phyloP scores from a whole-genome alignment of 768 basidiomycete genomes.

The Boletus barrowsii region DNA sequence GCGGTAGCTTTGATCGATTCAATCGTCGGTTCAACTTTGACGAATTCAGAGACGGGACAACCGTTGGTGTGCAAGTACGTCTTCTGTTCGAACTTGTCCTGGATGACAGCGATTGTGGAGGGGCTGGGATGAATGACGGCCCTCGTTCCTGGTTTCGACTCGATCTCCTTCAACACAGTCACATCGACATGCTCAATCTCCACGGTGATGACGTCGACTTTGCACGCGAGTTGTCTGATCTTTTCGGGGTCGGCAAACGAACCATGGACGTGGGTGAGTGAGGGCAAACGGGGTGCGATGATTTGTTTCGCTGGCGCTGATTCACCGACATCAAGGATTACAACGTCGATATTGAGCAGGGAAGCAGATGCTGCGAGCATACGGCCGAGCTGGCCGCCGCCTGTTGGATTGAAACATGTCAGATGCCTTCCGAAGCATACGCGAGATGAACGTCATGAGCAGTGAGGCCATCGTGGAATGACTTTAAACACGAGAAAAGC shows the following conservation, averaged over 20 bases:
- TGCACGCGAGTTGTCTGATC: slow-evolving; percentile 73
- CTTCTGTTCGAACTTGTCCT: slow-evolving; percentile 72
- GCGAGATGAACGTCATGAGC: background rate
- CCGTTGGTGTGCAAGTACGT: slow-evolving; percentile 48
- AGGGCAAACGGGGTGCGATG: slow-evolving; percentile 49
- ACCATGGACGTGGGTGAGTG: slow-evolving; percentile 74
- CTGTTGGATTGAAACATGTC: slow-evolving; percentile 37
- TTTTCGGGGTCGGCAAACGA: slow-evolving; percentile 78
- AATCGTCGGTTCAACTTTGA: slow-evolving; percentile 51
- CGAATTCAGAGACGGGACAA: slow-evolving; percentile 57
- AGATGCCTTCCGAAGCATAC: background rate
- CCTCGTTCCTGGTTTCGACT: slow-evolving; percentile 24
- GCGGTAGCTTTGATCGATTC: slow-evolving; percentile 54
- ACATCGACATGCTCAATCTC: slow-evolving; percentile 97
- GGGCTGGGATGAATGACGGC: slow-evolving; percentile 72
- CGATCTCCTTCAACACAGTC: slow-evolving; percentile 54
- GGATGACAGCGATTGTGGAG: slow-evolving; percentile 78
- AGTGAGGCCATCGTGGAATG: slow-evolving; percentile 4
- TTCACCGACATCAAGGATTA: slow-evolving; percentile 84
- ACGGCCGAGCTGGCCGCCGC: slow-evolving; percentile 95
- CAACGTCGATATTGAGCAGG: slow-evolving; percentile 75
- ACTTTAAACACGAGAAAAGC: background rate
- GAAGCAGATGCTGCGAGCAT: slow-evolving; percentile 94
- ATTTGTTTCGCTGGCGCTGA: slow-evolving; percentile 88
- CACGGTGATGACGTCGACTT: slow-evolving; percentile 86